These are phyloP conservation scores for Botrytis byssoidea DNA, from an alignment of 2,329 filamentous ascomycete species.

Conservation along the genomic window DNA sequence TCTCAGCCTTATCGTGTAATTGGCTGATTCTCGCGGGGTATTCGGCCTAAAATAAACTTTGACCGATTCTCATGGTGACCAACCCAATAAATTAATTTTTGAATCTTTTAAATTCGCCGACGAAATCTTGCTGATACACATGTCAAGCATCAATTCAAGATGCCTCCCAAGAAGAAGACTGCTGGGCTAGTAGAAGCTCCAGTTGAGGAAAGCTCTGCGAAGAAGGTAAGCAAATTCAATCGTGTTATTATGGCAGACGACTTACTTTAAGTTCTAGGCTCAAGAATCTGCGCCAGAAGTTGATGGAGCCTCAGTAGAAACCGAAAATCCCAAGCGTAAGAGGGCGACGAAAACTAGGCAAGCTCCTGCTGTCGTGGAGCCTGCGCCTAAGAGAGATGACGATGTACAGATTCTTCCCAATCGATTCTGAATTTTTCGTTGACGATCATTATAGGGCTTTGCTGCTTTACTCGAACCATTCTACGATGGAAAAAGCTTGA, in stretches of 20 bases:
- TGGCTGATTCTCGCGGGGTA: constrained; percentile 15
- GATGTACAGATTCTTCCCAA: constrained; percentile 28
- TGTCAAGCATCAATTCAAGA: constrained; percentile 7
- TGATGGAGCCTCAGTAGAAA: constrained; percentile 21
- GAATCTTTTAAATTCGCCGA: constrained; percentile 12
- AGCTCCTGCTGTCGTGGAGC: constrained; percentile 24
- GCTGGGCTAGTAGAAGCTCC: constrained; percentile 14
- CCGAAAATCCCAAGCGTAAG: constrained; percentile 32
- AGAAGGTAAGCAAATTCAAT: neutral
- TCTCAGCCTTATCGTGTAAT: constrained; percentile 13
- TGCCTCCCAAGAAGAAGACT: constrained; percentile 23
- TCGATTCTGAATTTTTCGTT: neutral
- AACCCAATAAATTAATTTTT: constrained; percentile 16
- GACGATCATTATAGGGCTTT: constrained; percentile 44
- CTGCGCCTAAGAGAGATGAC: constrained; percentile 27
- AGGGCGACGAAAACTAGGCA: constrained; percentile 26
- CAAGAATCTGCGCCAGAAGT: constrained; percentile 12
- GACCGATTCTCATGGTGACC: neutral
- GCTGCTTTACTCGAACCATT: constrained; percentile 67
- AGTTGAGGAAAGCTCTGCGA: neutral
- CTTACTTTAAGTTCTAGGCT: constrained; percentile 6
- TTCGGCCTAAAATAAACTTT: constrained; percentile 17
- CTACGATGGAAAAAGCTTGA: constrained; percentile 66
- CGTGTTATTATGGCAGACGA: neutral
- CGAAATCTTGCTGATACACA: neutral